Conservation (phyloP, 495 filamentous ascomycete species). For the Aspergillus sclerotiicarbonarius region DNA sequence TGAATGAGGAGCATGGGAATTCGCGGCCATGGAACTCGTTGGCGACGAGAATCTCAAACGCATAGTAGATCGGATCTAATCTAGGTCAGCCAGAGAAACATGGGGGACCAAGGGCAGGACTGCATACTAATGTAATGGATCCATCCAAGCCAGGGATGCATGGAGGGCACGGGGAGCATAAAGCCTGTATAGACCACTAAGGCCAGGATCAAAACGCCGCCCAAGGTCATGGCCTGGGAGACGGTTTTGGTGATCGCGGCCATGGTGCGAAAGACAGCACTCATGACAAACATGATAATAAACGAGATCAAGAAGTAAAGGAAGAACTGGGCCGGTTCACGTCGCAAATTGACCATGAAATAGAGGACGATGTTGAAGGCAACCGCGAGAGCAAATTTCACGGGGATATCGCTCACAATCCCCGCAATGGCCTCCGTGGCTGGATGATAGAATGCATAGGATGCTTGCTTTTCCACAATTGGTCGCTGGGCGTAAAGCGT, state of each 20-base stretch:
- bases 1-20: conserved; percentile 42
- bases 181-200: conserved; percentile 48
- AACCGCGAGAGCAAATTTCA: conserved; percentile 42
- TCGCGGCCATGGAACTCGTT: conserved; percentile 58
- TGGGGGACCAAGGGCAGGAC: neutral
- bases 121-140: conserved; percentile 36
- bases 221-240: conserved; percentile 44
- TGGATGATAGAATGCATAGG: conserved; percentile 60
- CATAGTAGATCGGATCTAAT: conserved; percentile 37
- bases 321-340: conserved; percentile 50
- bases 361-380: conserved; percentile 53
- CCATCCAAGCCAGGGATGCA: conserved; percentile 50
- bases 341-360: conserved; percentile 51
- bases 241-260: conserved; percentile 43
- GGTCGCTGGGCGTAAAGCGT: conserved; percentile 53
- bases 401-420: conserved; percentile 53
- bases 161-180: conserved; percentile 38
- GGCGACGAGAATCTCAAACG: conserved; percentile 44
- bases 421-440: conserved; percentile 54
- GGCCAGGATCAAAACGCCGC: conserved; percentile 41
- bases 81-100: neutral
- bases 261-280: conserved; percentile 43
- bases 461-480: conserved; percentile 59
- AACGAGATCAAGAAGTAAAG: conserved; percentile 54
- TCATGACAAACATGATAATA: conserved; percentile 54